Conservation (phyloP, 106 monocot species). For the Dendrobium nobile region DNA sequence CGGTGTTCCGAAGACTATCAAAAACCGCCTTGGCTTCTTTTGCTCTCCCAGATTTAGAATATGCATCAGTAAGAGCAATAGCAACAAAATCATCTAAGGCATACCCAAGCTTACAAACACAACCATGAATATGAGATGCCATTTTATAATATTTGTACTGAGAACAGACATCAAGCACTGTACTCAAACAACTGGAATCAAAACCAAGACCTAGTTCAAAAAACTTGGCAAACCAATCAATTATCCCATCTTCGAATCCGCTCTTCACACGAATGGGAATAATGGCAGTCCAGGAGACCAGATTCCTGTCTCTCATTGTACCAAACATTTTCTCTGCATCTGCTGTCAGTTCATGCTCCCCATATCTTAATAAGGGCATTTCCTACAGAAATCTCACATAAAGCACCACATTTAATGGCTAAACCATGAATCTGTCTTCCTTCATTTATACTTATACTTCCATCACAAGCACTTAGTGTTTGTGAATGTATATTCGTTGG, state of each 20-base stretch:
- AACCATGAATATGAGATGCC: slow-evolving; percentile 8
- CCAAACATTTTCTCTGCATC: slow-evolving; percentile 16
- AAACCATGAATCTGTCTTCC: slow-evolving; percentile 18
- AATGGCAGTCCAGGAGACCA: slow-evolving; percentile 17
- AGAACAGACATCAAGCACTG: slow-evolving; percentile 18
- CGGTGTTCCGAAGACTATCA: neutral
- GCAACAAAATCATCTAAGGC: slow-evolving; percentile 7
- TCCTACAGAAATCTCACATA: slow-evolving; percentile 13
- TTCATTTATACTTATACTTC: neutral
- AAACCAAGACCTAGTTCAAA: neutral
- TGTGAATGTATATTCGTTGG: slow-evolving; percentile 16
- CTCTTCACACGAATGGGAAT: neutral
- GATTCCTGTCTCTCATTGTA: neutral
- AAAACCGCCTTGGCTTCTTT: slow-evolving; percentile 4
- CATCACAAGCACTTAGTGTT: slow-evolving; percentile 12
- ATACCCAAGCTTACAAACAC: slow-evolving; percentile 7
- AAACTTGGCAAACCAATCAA: slow-evolving; percentile 1
- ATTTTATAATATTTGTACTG: neutral
- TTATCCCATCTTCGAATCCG: neutral
- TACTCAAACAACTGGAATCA: slow-evolving; percentile 20
- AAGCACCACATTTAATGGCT: slow-evolving; percentile 11
- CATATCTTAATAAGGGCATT: slow-evolving; percentile 14
- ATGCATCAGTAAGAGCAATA: slow-evolving; percentile 16
- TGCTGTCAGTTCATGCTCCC: slow-evolving; percentile 5
- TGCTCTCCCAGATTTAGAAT: slow-evolving; percentile 9